Evolutionary conservation across 2,329 filamentous ascomycete genomes (phyloP), one percentile per base, ranked within the genome.

Genomic region (Calonectria ilicicola): DNA sequence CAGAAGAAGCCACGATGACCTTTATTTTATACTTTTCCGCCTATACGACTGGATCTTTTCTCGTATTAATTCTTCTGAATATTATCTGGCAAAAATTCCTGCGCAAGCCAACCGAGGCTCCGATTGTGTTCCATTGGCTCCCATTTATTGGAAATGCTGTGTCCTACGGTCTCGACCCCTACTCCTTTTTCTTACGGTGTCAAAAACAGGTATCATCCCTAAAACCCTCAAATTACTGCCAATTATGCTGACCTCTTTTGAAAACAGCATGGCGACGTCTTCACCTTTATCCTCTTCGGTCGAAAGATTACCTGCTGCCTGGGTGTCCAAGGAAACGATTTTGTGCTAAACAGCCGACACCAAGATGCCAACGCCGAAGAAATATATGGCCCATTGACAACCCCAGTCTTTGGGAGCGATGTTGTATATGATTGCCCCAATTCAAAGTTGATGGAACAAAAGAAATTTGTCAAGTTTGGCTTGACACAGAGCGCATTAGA

Each of bases 401-500:
- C 85, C 0, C 88, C 89, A 12, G 88, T 90, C 6, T 97, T 97
- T 81, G 94, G 94, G 72, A 91, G 89, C 81, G 91, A 94, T 83
- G 93, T 97, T 51, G 92, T 96, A 62, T 96, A 96, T 83, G 94
- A 96, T 83, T 96, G 94, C 83, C 93, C 94, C 49, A 96, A 96
- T 83, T 87, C 93, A 58, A 95, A 95, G 84, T 88, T 96, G 73
- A 96, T 96, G 93, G 94, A 97, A 85, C 94, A 97, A 85, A 96
- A 96, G 87, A 95, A 94, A 87, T 93, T 94, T 78, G 91, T 94
- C 88, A 94, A 94, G 82, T 91, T 92, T 76, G 92, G 92, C 51
- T 88, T 94, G 40, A 94, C 92, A 1, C 89, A 90, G 70, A 89
- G 90, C 27, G 91, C 92, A 2, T 89, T 94, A 77, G 88, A 86